phyloP scores from a whole-genome alignment of 495 filamentous ascomycete genomes.

The Cercophora sp. region DNA sequence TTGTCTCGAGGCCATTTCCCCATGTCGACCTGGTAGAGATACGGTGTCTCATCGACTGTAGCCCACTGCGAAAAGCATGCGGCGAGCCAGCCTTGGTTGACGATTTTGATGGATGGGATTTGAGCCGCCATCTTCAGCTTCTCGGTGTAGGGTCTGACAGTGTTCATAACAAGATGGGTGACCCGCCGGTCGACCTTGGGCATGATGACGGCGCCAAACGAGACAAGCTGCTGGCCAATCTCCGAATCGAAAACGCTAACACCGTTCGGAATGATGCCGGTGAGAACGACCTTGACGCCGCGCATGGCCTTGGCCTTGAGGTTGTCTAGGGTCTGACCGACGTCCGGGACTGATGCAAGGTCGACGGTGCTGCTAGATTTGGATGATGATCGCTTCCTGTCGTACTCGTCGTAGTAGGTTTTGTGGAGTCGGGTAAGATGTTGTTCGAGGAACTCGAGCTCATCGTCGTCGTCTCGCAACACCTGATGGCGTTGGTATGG shows the following conservation, averaged over 20 bases:
- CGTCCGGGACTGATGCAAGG: slow-evolving; percentile 71
- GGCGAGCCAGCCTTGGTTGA: slow-evolving; percentile 82
- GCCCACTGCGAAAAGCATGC: slow-evolving; percentile 77
- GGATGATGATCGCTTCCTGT: slow-evolving; percentile 14
- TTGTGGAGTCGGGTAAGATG: slow-evolving; percentile 72
- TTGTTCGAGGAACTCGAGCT: slow-evolving; percentile 68
- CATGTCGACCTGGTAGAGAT: slow-evolving; percentile 62
- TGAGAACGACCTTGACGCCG: slow-evolving; percentile 73
- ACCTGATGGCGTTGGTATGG: slow-evolving; percentile 63
- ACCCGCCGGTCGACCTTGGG: slow-evolving; percentile 44
- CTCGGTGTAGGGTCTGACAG: slow-evolving; percentile 68
- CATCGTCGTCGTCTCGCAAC: slow-evolving; percentile 77
- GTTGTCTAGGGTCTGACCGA: slow-evolving; percentile 72
- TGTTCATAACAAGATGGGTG: slow-evolving; percentile 52
- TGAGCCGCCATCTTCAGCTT: slow-evolving; percentile 81
- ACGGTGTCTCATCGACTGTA: slow-evolving; percentile 68
- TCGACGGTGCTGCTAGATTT: slow-evolving; percentile 44
- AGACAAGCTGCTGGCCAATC: slow-evolving; percentile 75
- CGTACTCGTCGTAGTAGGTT: slow-evolving; percentile 80
- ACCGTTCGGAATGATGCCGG: slow-evolving; percentile 78
- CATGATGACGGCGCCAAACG: slow-evolving; percentile 74
- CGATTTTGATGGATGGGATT: slow-evolving; percentile 73
- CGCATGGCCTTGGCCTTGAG: slow-evolving; percentile 71
- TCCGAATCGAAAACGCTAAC: slow-evolving; percentile 72
- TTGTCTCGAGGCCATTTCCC: slow-evolving; percentile 34